Base-by-base conservation (phyloP, 108 stramenopile genomes). In the Cyclotella choctawhatcheeana region DNA sequence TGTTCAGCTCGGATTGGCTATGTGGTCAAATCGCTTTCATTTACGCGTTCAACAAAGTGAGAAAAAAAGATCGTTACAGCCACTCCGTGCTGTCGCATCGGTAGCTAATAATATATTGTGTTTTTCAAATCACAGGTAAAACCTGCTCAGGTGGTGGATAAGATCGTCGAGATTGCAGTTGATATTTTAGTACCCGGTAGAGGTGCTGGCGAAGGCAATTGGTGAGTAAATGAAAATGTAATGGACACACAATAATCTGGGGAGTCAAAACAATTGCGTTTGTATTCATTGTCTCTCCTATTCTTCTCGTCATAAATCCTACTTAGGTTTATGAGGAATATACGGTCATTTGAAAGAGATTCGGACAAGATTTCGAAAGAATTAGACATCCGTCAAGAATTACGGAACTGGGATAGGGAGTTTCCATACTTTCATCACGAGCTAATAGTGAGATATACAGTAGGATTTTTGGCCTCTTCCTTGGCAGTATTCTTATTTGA, bases 361-460 rank as follows among this genome's bases (percentile, higher is more conserved):
- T 44, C 60, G 5, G 75, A 76, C 24, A 76, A 58, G 40, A 69
- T 86, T 53, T 61, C 81, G 25, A 81, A 83, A 47, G 93, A 94
- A 76, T 47, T 92, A 37, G 90, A 94, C 40, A 82, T 91, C 22
- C 79, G 93, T 56, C 27, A 73, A 20, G 79, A 90, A 29, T 72
- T 94, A 33, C 75, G 90, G 17, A 37, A 80, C 17, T 94, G 93
- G 93, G 93, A 94, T 33, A 56, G 75, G 34, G 79, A 86, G 33
- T 88, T 85, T 72, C 93, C 93, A 13, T 88, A 85, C 58, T 78
- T 94, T 44, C 90, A 92, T 74, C 93, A 94, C 58, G 93, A 94
- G 71, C 53, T 94, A 48, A 74, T 94, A 44, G 88, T 94, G 0
- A 80, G 93, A 51, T 92, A 88, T 69, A 32, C 79, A 10, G 69